Base-by-base conservation (phyloP, 2,329 filamentous ascomycete species). In the Talaromyces marneffei region DNA sequence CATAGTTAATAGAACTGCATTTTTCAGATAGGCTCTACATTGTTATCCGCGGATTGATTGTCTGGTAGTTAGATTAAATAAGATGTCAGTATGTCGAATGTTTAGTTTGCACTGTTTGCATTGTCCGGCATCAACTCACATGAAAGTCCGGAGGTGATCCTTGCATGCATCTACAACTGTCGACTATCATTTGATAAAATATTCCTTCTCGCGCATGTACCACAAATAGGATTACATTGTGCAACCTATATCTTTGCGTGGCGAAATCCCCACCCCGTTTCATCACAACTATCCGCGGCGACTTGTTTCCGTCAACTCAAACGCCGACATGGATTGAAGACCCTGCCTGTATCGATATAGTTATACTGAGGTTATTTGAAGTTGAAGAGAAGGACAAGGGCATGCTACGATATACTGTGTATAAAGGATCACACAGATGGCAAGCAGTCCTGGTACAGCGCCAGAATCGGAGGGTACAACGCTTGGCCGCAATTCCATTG, bases 401-500 rank as follows among this genome's bases (percentile, higher is more conserved):
- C 44, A 18, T 25, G 23, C 2, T 10, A 5, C 44, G 44, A 29
- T n/a, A 48, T 1, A n/a, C n/a, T 44, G n/a, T 12, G 3, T 44
- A 39, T 27, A 10, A 55, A 35, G 52, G n/a, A 10, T 50, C 20
- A 33, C 10, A 20, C 48, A 66, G 58, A 71, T 70, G 68, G 70
- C 66, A 42, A 68, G 70, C 31, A 70, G 65, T 46, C 67, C 67
- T 65, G 64, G 58, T 31, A 72, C 20, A 37, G 42, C 70, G 57
- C 68, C 69, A 56, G 71, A 74, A 65, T 66, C 74, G 48, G 73
- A 75, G 63, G 72, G 73, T 39, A 75, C 69, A 64, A 74, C 72
- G 46, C 65, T 75, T 42, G 73, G 71, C 25, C 71, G 69, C 66
- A 71, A 70, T 66, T 75, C 72, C 57, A 72, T 71, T 53, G 73